Base-by-base conservation (phyloP, 257 asterid species). In the Salvia hispanica region DNA sequence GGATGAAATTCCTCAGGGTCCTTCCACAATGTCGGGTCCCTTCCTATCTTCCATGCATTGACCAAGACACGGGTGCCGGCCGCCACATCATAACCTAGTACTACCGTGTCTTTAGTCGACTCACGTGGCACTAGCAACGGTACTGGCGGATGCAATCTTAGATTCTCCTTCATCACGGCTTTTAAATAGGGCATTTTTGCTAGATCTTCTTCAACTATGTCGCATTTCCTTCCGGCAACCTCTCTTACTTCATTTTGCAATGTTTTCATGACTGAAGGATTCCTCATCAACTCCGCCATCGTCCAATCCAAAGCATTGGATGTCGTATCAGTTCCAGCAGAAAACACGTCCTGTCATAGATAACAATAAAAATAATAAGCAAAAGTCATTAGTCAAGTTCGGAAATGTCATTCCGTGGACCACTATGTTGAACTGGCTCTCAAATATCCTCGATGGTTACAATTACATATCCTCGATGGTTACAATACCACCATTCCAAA, bases 21-120 rank as follows among this genome's bases (percentile, higher is more conserved):
- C 9, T 82, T 54, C 91, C 95, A 87, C 9, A 47, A 6, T 2
- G 12, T n/a, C 0, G 87, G 89, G 4, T 82, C 94, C 48, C 83
- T 77, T 0, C n/a, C 74, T 0, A 84, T 80, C 0, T 84, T 76
- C 88, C 88, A 84, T 0, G 66, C 76, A 42, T 83, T 87, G 6
- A 78, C 33, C 0, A 84, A 2, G 12, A 82, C 84, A 1, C 36
- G 70, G 3, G 83, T 85, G 39, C 76, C 73, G 1, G 70, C 42
- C 3, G 79, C 7, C 7, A 87, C 16, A 18, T 81, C 76, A 2
- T 77, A 83, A 6, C 82, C 86, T 61, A 79, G 62, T 5, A 85
- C 56, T 1, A 73, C 71, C 1, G 73, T 58, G 48, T 77, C 75
- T 36, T 64, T 63, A 25, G 76, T 78, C 1, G 85, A 71, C 78